A percentile compares a stretch with the other conserved stretches of the same genome.
Evolutionary conservation across 2,329 filamentous ascomycete genomes (phyloP).

Genomic region (Dichotomopilus funicola): DNA sequence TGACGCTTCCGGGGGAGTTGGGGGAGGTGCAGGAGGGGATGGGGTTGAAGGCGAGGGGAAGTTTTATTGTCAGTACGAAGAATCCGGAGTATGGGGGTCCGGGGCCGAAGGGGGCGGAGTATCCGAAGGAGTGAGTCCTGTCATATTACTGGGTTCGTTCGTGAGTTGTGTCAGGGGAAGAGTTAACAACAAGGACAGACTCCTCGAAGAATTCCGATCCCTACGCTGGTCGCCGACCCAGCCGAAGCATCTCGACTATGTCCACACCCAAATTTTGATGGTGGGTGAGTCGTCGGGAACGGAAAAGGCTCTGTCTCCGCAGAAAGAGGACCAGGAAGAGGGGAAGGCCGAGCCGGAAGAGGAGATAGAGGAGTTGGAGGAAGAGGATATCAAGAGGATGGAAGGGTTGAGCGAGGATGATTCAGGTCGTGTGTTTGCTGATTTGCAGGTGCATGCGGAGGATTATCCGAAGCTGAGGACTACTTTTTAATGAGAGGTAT

Average conservation of each 20-base stretch:
- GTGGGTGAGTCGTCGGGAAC: constrained; percentile 62
- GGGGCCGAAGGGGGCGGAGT: constrained; percentile 58
- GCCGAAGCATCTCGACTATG: constrained; percentile 68
- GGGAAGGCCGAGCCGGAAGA: constrained; percentile 59
- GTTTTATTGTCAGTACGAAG: constrained; percentile 72
- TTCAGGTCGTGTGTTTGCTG: constrained; percentile 40
- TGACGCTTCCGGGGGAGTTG: constrained; percentile 64
- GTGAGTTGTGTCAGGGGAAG: too few relatives aligned
- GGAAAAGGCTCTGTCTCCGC: constrained; percentile 49
- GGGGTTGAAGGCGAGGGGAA: constrained; percentile 63
- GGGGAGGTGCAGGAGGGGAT: constrained; percentile 70
- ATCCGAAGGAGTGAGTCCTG: constrained; percentile 56
- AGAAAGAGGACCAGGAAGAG: constrained; percentile 50
- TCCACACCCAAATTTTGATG: constrained; percentile 69
- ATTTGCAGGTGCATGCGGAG: constrained; percentile 43
- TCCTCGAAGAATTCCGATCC: constrained; percentile 47
- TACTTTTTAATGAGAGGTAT: constrained; percentile 36
- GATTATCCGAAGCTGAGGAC: constrained; percentile 59
- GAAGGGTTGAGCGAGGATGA: constrained; percentile 42
- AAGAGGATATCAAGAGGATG: constrained; percentile 66
- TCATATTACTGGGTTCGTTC: neutral
- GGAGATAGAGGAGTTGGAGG: constrained; percentile 67
- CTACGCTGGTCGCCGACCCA: constrained; percentile 69
- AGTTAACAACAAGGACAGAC: neutral
- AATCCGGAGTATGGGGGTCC: constrained; percentile 69